These are phyloP conservation scores for Malus fusca DNA, from an alignment of 306 rosid species.

Conservation along the genomic window DNA sequence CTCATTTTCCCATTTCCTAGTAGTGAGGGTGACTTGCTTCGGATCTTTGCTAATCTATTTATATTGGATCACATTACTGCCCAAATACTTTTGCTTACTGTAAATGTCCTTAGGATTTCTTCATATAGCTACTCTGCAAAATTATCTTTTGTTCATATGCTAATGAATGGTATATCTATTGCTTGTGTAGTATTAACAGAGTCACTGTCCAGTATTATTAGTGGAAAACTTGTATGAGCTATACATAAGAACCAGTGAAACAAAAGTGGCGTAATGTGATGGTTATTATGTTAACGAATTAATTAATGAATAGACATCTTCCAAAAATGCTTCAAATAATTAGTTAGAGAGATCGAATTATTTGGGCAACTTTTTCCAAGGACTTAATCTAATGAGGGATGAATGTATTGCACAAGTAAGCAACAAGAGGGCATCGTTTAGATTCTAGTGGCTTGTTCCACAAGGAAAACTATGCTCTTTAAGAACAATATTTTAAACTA, in stretches of 20 bases:
- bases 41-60: neutral
- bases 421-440: neutral
- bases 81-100: neutral
- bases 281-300: neutral
- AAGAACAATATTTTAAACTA: neutral
- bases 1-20: neutral
- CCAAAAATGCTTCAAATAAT: neutral
- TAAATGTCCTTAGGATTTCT: neutral
- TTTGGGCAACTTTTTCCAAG: neutral
- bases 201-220: neutral
- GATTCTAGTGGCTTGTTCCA: neutral
- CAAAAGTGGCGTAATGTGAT: neutral
- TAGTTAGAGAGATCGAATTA: neutral
- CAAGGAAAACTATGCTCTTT: neutral
- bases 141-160: slow-evolving; percentile 2
- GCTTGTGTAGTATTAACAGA: neutral
- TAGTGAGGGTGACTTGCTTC: neutral
- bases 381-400: neutral
- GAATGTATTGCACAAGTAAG: neutral
- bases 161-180: neutral
- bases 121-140: neutral
- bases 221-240: neutral
- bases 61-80: neutral
- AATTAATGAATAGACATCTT: neutral
- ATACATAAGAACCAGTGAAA: neutral